phyloP scores from a whole-genome alignment of 768 basidiomycete species.

The Daedalea quercina region DNA sequence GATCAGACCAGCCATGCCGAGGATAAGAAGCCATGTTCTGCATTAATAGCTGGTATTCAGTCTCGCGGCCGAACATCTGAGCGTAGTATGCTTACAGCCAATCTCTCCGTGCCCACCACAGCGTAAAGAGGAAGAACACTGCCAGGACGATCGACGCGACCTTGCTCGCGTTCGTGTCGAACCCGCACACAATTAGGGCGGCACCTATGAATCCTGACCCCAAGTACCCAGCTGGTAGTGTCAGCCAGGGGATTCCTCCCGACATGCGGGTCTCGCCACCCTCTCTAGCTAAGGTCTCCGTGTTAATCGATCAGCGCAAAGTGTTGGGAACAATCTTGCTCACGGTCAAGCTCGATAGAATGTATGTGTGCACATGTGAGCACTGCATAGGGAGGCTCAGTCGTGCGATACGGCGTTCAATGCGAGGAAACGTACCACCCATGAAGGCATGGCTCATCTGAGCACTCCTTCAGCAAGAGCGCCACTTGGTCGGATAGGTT shows the following conservation, averaged over 20 bases:
- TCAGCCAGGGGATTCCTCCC: slow-evolving; percentile 76
- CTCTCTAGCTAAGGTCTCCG: slow-evolving; percentile 57
- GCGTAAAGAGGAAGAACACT: slow-evolving; percentile 79
- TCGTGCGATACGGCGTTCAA: not conserved
- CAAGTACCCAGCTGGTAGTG: slow-evolving; percentile 81
- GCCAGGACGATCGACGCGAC: slow-evolving; percentile 74
- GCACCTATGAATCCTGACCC: slow-evolving; percentile 86
- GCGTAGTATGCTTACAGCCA: slow-evolving; percentile 44
- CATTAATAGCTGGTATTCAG: not conserved
- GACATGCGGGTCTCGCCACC: slow-evolving; percentile 85
- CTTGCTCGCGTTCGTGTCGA: slow-evolving; percentile 86
- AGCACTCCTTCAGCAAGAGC: not conserved
- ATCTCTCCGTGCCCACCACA: slow-evolving; percentile 83
- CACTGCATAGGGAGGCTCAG: slow-evolving; percentile 24
- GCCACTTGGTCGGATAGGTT: not conserved
- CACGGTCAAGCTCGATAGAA: slow-evolving; percentile 83
- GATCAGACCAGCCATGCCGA: slow-evolving; percentile 75
- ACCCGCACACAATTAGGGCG: slow-evolving; percentile 79
- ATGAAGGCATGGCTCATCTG: slow-evolving; percentile 85
- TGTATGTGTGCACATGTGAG: slow-evolving; percentile 84
- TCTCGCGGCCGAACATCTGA: not conserved
- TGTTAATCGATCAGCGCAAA: not conserved
- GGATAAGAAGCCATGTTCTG: slow-evolving; percentile 74
- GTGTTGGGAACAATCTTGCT: slow-evolving; percentile 20
- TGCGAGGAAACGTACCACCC: slow-evolving; percentile 31